Base-by-base conservation (phyloP, 257 asterid genomes). In the Handroanthus guayacan region DNA sequence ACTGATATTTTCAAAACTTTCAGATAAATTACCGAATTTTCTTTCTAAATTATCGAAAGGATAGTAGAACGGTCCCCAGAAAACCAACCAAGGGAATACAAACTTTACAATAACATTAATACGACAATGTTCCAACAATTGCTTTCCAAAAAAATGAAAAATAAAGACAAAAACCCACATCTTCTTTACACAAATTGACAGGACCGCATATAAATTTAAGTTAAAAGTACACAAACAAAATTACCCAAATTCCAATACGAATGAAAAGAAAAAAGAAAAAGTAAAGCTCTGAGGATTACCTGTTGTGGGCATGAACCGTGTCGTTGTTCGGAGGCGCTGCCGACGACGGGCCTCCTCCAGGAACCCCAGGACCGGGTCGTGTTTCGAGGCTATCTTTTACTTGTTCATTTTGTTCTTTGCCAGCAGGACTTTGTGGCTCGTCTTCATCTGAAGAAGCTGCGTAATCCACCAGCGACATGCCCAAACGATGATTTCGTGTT, bases 381-480 rank as follows among this genome's bases (percentile, higher is more conserved):
- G 72, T 39, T 37, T 71, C 64, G 4, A 76, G 75, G 77, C 56
- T 47, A 51, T 54, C 57, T 17, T 71, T 31, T 2, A 65, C 58
- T 60, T 51, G 70, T 61, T 79, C 66, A 18, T 44, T 6, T 3
- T 67, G 72, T 36, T 63, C 78, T 70, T 55, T 82, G 63, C 47
- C 76, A n/a, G 71, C 44, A n/a, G 62, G 85, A 75, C 39, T 25
- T 64, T n/a, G 78, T 2, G 84, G 81, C 69, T 86, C 88, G 67
- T 86, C 90, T 74, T 84, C 91, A 52, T 87, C 91, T 48, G 91
- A 87, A 57, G 95, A 93, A 18, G 89, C 88, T 56, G 87, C 95
- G 78, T 93, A 93, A 70, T 88, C 96, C 74, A 93, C 97, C 86
- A 93, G 88, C 80, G 96, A 87, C 98, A 93, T 93, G 1, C 69